These are phyloP conservation scores for Arthrobotrys megalospora DNA, from an alignment of 2,329 filamentous ascomycete genomes.

Conservation along the genomic window DNA sequence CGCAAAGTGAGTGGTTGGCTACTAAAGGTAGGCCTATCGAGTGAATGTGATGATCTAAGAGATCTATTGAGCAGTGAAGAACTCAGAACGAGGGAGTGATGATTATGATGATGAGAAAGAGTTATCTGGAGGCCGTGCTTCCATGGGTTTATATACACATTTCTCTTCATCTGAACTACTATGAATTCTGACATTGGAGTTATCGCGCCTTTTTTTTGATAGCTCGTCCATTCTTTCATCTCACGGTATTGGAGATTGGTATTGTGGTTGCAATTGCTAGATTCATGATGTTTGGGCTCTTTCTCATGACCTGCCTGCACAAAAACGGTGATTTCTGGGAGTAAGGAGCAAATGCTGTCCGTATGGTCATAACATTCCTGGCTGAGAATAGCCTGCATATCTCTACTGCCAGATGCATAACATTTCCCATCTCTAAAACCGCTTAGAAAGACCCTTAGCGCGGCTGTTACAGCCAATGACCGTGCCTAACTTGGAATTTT, in stretches of 20 bases:
- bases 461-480: neutral
- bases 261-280: neutral
- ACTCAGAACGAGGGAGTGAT: slow-evolving; percentile 24
- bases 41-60: slow-evolving; percentile 50
- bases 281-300: neutral
- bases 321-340: neutral
- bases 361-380: neutral
- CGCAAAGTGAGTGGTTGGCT: slow-evolving; percentile 24
- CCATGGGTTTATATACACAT: slow-evolving; percentile 51
- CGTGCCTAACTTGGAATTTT: neutral
- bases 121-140: neutral
- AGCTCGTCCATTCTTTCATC: slow-evolving; percentile 21
- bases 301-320: neutral
- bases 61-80: slow-evolving; percentile 9
- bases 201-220: neutral
- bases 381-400: neutral
- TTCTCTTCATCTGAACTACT: neutral
- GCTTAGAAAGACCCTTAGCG: neutral
- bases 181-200: neutral
- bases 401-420: neutral
- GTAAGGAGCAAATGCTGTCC: slow-evolving; percentile 2
- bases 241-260: neutral
- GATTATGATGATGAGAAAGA: slow-evolving; percentile 52
- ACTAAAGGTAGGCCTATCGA: slow-evolving; percentile 30
- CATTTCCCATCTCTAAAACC: neutral